phyloP scores from a whole-genome alignment of 495 filamentous ascomycete genomes.

The Penicillium bialowiezense region DNA sequence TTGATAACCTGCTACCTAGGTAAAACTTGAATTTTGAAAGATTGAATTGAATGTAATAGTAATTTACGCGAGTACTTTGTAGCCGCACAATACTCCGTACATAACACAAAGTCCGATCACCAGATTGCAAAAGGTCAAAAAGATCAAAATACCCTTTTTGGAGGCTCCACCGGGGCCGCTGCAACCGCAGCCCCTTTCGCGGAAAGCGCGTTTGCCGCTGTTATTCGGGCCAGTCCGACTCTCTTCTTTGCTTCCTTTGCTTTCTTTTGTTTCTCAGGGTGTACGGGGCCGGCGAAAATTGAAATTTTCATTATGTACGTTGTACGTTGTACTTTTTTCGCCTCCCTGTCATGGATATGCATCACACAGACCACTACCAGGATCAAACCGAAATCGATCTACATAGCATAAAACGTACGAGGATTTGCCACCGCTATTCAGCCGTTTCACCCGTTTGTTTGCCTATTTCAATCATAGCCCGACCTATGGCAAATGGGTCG shows the following conservation, averaged over 20 bases:
- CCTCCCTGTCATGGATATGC: neutral
- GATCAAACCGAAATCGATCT: conserved; percentile 6
- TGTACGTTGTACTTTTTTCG: neutral
- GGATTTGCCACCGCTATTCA: conserved; percentile 2
- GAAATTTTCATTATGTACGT: neutral
- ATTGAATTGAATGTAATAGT: too few species aligned
- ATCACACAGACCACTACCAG: conserved; percentile 1
- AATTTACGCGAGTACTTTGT: too few species aligned
- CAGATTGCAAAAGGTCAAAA: neutral
- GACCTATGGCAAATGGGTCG: neutral
- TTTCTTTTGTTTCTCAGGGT: neutral
- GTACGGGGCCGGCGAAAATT: neutral
- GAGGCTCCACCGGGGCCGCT: conserved; percentile 31
- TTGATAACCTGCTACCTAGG: too few species aligned
- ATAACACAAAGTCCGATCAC: too few species aligned
- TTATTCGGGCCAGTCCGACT: neutral
- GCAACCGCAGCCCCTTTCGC: conserved; percentile 37
- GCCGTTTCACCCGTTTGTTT: neutral
- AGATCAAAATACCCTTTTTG: neutral
- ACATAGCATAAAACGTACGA: conserved; percentile 1
- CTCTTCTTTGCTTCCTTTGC: too few species aligned
- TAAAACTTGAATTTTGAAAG: too few species aligned
- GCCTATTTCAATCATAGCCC: neutral
- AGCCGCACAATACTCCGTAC: too few species aligned
- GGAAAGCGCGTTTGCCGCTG: conserved; percentile 48